Evolutionary conservation across 2,329 filamentous ascomycete species (phyloP).

Genomic region (Aphanoascus verrucosus): DNA sequence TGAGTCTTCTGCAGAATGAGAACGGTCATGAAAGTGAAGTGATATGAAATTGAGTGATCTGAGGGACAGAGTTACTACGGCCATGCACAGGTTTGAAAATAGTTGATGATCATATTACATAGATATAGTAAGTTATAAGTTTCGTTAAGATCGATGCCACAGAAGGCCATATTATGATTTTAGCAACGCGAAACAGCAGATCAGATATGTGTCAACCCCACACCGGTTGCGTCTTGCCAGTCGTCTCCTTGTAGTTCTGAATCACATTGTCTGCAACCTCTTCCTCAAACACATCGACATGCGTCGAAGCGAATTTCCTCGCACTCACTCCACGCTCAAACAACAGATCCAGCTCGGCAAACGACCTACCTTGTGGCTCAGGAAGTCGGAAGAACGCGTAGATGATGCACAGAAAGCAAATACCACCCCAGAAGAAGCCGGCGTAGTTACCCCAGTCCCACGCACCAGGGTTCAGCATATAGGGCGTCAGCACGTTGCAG

Average conservation of each 20-base stretch:
- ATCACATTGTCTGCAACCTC: slow-evolving; percentile 14
- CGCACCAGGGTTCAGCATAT: slow-evolving; percentile 78
- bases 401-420: slow-evolving; percentile 68
- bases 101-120: no score
- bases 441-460: slow-evolving; percentile 86
- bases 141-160: background rate
- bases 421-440: slow-evolving; percentile 78
- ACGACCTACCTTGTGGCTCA: slow-evolving; percentile 68
- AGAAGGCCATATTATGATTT: background rate
- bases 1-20: no score
- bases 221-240: background rate
- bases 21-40: no score
- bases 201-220: background rate
- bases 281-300: slow-evolving; percentile 17
- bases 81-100: no score
- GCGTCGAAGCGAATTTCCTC: slow-evolving; percentile 49
- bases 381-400: slow-evolving; percentile 75
- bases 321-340: slow-evolving; percentile 65
- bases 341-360: slow-evolving; percentile 74
- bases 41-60: no score
- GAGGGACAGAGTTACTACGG: no score
- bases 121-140: no score
- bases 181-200: background rate
- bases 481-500: slow-evolving; percentile 71
- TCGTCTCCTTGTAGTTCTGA: slow-evolving; percentile 9